These are phyloP conservation scores for Quercus alba DNA, from an alignment of 306 rosid genomes.

Conservation along the genomic window DNA sequence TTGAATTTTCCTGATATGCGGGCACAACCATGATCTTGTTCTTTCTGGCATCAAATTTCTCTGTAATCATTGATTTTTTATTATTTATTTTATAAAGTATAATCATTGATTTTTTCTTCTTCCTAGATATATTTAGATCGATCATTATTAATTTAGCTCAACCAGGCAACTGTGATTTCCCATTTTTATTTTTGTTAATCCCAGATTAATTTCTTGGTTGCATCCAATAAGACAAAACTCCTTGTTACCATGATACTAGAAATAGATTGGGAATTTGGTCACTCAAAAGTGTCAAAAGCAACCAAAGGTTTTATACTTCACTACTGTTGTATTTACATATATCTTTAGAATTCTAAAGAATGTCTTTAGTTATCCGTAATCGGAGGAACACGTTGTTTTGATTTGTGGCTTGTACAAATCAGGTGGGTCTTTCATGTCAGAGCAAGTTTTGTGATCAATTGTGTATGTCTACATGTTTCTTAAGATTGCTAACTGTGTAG, in stretches of 20 bases:
- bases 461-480: not conserved
- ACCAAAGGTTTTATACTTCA: conserved; percentile 1
- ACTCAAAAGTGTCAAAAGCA: conserved; percentile 9
- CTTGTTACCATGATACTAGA: conserved; percentile 8
- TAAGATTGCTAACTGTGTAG: not conserved
- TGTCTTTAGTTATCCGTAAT: not conserved
- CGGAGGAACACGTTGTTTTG: no score
- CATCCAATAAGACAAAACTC: conserved; percentile 31
- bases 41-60: not conserved
- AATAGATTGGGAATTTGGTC: conserved; percentile 14
- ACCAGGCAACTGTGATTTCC: conserved; percentile 40
- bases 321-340: not conserved
- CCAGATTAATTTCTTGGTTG: conserved; percentile 37
- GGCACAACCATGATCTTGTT: not conserved
- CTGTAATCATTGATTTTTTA: not conserved
- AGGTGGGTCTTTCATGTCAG: not conserved
- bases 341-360: not conserved
- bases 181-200: conserved; percentile 36
- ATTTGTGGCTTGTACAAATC: not conserved
- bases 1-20: conserved; percentile 3
- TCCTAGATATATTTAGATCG: conserved; percentile 20
- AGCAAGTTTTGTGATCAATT: not conserved
- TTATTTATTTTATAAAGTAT: no score
- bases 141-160: conserved; percentile 22
- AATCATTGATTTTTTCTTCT: not conserved